These are phyloP conservation scores for Pezicula rhizophila DNA, from an alignment of 2,329 filamentous ascomycete genomes.

Conservation along the genomic window DNA sequence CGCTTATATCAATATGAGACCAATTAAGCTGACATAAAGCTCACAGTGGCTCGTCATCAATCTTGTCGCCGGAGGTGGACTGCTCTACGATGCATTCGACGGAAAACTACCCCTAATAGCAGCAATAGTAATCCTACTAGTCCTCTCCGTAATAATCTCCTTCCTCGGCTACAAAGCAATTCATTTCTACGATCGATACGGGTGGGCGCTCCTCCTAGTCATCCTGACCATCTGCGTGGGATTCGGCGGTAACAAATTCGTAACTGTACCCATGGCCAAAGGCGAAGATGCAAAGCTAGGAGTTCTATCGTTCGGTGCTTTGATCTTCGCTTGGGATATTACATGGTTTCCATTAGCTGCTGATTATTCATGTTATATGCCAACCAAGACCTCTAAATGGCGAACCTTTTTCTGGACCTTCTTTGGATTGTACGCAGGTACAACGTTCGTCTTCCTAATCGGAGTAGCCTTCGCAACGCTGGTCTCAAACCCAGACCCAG, in stretches of 20 bases:
- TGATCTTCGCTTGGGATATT: conserved; percentile 61
- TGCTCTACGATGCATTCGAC: conserved; percentile 19
- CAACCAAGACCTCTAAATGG: conserved; percentile 45
- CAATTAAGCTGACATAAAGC: too few species aligned
- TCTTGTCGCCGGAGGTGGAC: conserved; percentile 14
- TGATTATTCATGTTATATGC: conserved; percentile 75
- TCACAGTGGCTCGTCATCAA: conserved; percentile 13
- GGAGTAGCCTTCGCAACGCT: conserved; percentile 64
- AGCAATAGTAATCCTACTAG: conserved; percentile 16
- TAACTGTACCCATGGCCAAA: conserved; percentile 45
- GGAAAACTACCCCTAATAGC: conserved; percentile 17
- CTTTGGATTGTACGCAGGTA: conserved; percentile 58
- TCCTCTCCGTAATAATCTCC: conserved; percentile 13
- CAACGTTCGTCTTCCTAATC: conserved; percentile 65
- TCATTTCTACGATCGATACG: conserved; percentile 15
- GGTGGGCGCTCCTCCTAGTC: conserved; percentile 14
- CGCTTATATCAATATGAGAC: too few species aligned
- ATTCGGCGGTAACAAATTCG: conserved; percentile 37
- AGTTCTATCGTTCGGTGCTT: conserved; percentile 56
- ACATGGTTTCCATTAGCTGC: conserved; percentile 68
- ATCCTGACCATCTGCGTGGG: conserved; percentile 13
- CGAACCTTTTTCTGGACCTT: conserved; percentile 64
- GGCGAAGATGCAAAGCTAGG: conserved; percentile 52
- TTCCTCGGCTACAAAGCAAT: conserved; percentile 18
- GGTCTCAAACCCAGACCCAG: conserved; percentile 42